These are phyloP conservation scores for Coemansia sp. DNA, from an alignment of 192 early-diverging fungal species.

Conservation along the genomic window DNA sequence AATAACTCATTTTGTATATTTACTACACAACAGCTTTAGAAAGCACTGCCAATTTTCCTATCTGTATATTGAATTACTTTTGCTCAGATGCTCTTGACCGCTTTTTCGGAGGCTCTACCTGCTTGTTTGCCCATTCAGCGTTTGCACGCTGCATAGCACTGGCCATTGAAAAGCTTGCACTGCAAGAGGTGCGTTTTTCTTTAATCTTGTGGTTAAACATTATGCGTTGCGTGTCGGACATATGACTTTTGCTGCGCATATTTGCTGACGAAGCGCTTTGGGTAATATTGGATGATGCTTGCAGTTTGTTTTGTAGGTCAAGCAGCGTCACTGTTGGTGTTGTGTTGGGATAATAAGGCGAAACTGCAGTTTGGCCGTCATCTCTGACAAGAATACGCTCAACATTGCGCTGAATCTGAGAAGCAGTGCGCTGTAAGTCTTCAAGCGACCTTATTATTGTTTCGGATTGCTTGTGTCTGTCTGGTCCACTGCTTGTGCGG, in stretches of 20 bases:
- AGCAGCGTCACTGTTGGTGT: neutral
- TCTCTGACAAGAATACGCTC: neutral
- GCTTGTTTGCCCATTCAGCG: neutral
- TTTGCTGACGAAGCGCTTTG: neutral
- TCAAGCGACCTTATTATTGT: neutral
- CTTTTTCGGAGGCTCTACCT: neutral
- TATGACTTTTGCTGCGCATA: neutral
- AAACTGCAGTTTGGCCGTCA: neutral
- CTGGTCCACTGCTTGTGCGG: neutral
- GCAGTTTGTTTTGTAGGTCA: neutral
- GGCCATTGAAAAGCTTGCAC: conserved; percentile 14
- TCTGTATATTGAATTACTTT: neutral
- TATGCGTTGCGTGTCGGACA: neutral
- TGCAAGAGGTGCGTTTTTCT: conserved; percentile 32
- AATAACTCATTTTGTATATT: conserved; percentile 30
- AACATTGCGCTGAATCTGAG: neutral
- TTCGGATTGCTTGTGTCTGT: neutral
- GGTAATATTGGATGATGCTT: neutral
- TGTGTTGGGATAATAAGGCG: neutral
- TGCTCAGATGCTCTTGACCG: neutral
- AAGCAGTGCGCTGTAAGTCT: neutral
- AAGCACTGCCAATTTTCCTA: neutral
- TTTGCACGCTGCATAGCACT: conserved; percentile 30
- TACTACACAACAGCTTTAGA: neutral
- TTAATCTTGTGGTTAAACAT: conserved; percentile 5